Conservation (phyloP, 148 eudicot genomes). For the Chenopodium suecicum region DNA sequence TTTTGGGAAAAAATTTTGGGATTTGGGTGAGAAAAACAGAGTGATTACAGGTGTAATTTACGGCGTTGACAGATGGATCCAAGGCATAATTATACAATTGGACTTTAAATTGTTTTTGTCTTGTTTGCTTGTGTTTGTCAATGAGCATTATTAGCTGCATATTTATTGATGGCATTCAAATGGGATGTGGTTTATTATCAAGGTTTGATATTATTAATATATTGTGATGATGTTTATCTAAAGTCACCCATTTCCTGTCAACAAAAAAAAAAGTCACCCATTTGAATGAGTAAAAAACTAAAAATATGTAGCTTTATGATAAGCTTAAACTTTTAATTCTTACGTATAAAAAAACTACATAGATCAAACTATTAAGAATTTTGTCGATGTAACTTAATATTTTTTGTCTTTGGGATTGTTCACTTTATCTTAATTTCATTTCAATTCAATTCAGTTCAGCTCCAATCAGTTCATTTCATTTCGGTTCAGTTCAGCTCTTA, state of each 20-base stretch:
- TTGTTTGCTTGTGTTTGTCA: constrained; percentile 10
- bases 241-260: too few species aligned
- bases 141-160: constrained; percentile 4
- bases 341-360: too few species aligned
- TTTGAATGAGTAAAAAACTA: not conserved
- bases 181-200: not conserved
- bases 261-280: not conserved
- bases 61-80: constrained; percentile 21
- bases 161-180: not conserved
- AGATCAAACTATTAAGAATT: too few species aligned
- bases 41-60: constrained; percentile 26
- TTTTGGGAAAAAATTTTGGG: not conserved
- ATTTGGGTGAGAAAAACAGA: constrained; percentile 11
- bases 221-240: not conserved
- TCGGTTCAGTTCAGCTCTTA: too few species aligned
- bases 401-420: too few species aligned
- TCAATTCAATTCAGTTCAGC: too few species aligned
- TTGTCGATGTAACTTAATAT: too few species aligned
- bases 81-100: constrained; percentile 1
- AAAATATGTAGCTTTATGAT: not conserved
- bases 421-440: too few species aligned
- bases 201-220: not conserved
- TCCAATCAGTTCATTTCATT: too few species aligned
- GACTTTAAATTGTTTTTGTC: not conserved
- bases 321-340: not conserved